Evolutionary conservation across 1,139 yeast genomes (phyloP), one percentile per base, ranked within the genome.

Genomic region (Yamadazyma kanchanaburiensis): DNA sequence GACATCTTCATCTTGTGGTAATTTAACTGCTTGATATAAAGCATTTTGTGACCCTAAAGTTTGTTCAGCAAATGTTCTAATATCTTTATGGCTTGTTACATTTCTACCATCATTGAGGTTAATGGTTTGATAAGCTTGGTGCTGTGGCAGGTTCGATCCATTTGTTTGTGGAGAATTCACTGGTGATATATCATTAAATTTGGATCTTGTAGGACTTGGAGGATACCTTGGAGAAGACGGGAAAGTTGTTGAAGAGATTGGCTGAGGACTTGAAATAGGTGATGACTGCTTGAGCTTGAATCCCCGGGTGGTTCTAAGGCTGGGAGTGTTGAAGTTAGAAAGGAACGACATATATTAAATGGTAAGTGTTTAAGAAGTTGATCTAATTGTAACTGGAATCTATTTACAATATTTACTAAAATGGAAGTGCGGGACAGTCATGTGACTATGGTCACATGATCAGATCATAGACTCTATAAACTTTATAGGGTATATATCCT

Each of bases 41-140:
- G 88, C 88, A 24, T 91, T 82, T 27, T 91, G 95, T 0, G 96
- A 83, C 0, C 98, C 98, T 30, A 94, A 65, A 0, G 98, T 91
- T 32, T 94, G 91, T 53, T 89, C 96, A 1, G 96, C 97, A 48
- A 86, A 87, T 50, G 72, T 80, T 36, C 95, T 74, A 37, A 82
- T 75, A 51, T 80, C 87, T 44, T 66, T 75, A 50, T 81, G 94
- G 6, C 84, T 65, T 0, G 82, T 67, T 8, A 76, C 75, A 27
- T 65, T 51, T 24, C 32, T 30, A 4, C 34, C 35, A 12, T 35
- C 39, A 12, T 45, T 33, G 12, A 48, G 35, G 32, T 48, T 51
- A 21, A 50, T 51, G 18, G 58, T 60, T 42, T 53, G 59, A 37
- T 45, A 49, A 22, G 53, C 64, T 16, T 35, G 43, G 42, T 46